Evolutionary conservation across 176 grass and related monocot genomes (phyloP), one percentile per base, ranked within the genome.

Genomic region (Olyra latifolia): DNA sequence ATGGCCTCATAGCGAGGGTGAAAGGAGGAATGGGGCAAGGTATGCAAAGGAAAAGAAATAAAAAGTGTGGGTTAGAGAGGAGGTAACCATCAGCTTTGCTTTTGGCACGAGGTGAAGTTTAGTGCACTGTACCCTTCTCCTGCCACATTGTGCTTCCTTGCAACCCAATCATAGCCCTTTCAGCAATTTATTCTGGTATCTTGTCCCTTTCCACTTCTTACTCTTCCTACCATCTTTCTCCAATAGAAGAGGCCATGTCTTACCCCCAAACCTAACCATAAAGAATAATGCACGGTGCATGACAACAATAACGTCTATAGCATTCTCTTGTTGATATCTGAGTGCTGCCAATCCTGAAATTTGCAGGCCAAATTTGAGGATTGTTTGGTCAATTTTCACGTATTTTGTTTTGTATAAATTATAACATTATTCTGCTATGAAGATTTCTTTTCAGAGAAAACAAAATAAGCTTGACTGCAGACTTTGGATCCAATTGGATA

Each of bases 61-160:
- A 46, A 17, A 73, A 25, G 32, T 6, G 75, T 67, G 59, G n/a
- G 76, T 77, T 81, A 81, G 75, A 84, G 72, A 84, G 80, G 43
- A 24, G 74, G 84, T 79, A 87, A 56, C 75, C 81, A 87, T 84
- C 62, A 88, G 74, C n/a, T 67, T 90, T 87, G 86, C 92, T 78
- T 92, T 90, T 82, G 81, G 81, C 75, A 82, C 74, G 79, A 75
- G 93, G 73, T 74, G 71, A 90, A 90, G 93, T 90, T 82, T 85
- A 71, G 84, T 85, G 88, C 82, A 92, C 81, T 71, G 75, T 79
- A 75, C 65, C 74, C 62, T 72, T 59, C 46, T 74, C 35, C 60
- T 53, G 78, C 74, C 86, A 72, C 45, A 82, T 91, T 80, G 48
- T 80, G 82, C 76, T 87, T 84, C 70, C 74, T 80, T 86, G 82